A percentile compares a stretch with the other conserved stretches of the same genome.
Conservation (phyloP, 1,284 basidiomycete species). For the Austroboletus rostrupii region DNA sequence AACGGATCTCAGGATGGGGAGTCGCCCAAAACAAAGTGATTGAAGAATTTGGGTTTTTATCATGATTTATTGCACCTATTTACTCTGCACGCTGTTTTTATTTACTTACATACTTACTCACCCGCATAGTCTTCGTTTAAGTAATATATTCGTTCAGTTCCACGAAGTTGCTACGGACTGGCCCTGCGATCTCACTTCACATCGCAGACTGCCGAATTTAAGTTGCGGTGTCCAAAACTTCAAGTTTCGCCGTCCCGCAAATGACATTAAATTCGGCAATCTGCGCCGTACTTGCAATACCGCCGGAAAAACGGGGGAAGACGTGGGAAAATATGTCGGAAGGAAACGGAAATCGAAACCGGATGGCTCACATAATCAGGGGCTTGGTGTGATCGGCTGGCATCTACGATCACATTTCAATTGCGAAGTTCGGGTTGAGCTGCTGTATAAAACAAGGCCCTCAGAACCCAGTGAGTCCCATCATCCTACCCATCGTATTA, state of each 20-base stretch:
- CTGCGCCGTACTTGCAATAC: no score
- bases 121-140: background rate
- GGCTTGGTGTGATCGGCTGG: background rate
- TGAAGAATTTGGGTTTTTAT: background rate
- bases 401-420: background rate
- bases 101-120: background rate
- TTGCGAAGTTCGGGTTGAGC: background rate
- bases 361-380: background rate
- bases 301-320: background rate
- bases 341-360: background rate
- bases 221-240: no score
- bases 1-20: background rate
- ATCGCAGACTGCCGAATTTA: no score
- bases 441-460: slow-evolving; percentile 4
- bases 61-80: slow-evolving; percentile 11
- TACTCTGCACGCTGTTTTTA: background rate
- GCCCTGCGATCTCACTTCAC: background rate
- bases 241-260: no score
- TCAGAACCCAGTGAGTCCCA: background rate
- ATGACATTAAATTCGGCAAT: no score
- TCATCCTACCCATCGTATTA: background rate
- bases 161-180: background rate
- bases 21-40: slow-evolving; percentile 19
- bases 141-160: background rate
- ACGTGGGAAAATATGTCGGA: background rate